Base-by-base conservation (phyloP, 495 filamentous ascomycete species). In the Alectoria sarmentosa region DNA sequence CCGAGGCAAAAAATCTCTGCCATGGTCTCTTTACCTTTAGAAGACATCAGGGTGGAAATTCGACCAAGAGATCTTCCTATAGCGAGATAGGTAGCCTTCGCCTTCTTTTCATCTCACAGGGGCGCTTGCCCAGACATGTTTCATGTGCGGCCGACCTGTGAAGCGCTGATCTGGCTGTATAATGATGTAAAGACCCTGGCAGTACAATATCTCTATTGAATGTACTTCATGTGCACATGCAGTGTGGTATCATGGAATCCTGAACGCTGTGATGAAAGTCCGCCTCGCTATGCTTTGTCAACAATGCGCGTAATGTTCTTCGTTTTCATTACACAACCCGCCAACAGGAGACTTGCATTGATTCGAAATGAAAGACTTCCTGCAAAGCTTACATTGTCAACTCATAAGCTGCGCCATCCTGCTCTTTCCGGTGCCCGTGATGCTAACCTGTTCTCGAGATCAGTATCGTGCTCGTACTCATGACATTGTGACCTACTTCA, bases 401-500 rank as follows among this genome's bases (percentile, higher is more conserved):
- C 26, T 60, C 37, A 46, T 19, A 15, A 10, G 28, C 26, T 30
- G 30, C 30, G 30, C 52, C 52, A 55, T 21, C 30, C 52, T 55
- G 30, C 52, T 55, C 30, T 60, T 39, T 54, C 61, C 0, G 61
- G 49, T 10, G 41, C 37, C 5, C 36, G 23, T 38, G 61, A 49
- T 41, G 61, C 55, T 55, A 63, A 28, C n/a, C 61, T 63, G 28
- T 34, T 2, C 26, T 5, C 38, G 10, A 15, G 10, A 49, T 63
- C 26, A 63, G 32, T 55, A 34, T 19, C 28, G 28, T 42, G 1
- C 41, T 26, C 8, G 21, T 13, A 62, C 32, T 10, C 21, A 23
- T 23, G 28, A 36, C 15, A 2, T 15, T 30, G 26, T 6, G 15
- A 79, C 87, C 71, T 78, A 93, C 90, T 79, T 84, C 41, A 96